Percentiles rank a stretch among this genome's conserved stretches.
phyloP scores from a whole-genome alignment of 1,284 basidiomycete species.

The Leccinum pachyderme region DNA sequence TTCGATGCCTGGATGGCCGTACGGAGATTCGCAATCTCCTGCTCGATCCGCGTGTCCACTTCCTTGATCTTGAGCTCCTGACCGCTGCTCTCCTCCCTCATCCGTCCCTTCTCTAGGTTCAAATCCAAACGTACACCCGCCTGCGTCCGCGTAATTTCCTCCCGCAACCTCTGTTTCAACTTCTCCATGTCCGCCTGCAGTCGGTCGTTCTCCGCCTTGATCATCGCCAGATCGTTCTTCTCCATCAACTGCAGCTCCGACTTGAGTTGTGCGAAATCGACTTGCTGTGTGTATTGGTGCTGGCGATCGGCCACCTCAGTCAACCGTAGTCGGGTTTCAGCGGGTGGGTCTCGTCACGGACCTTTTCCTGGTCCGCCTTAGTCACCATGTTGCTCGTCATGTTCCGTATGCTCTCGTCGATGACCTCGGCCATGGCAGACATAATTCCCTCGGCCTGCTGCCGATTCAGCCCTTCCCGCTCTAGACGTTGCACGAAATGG shows the following conservation, averaged over 20 bases:
- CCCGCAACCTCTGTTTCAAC: slow-evolving; percentile 90
- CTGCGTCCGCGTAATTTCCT: slow-evolving; percentile 91
- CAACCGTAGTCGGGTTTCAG: slow-evolving; percentile 3
- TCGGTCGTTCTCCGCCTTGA: slow-evolving; percentile 95
- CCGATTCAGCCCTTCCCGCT: slow-evolving; percentile 83
- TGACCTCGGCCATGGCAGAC: slow-evolving; percentile 91
- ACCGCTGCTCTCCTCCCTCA: slow-evolving; percentile 89
- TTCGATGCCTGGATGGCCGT: slow-evolving; percentile 94
- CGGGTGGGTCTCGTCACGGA: slow-evolving; percentile 32
- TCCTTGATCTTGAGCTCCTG: slow-evolving; percentile 98
- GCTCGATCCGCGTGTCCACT: slow-evolving; percentile 96
- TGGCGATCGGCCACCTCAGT: slow-evolving; percentile 30
- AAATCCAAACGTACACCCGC: slow-evolving; percentile 93
- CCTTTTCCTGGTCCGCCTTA: slow-evolving; percentile 93
- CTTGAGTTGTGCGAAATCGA: slow-evolving; percentile 96
- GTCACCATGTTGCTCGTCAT: slow-evolving; percentile 95
- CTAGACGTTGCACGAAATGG: slow-evolving; percentile 86
- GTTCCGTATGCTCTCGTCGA: slow-evolving; percentile 91
- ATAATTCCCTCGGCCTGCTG: slow-evolving; percentile 94
- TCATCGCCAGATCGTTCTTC: slow-evolving; percentile 95
- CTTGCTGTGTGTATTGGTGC: slow-evolving; percentile 95
- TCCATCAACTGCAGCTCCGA: slow-evolving; percentile 95
- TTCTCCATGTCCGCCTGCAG: slow-evolving; percentile 92
- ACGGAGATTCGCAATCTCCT: slow-evolving; percentile 88
- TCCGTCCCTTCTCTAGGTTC: slow-evolving; percentile 95